Evolutionary conservation across 2,329 filamentous ascomycete genomes (phyloP), one percentile per base, ranked within the genome.

Genomic region (Penicillium fuscoglaucum): DNA sequence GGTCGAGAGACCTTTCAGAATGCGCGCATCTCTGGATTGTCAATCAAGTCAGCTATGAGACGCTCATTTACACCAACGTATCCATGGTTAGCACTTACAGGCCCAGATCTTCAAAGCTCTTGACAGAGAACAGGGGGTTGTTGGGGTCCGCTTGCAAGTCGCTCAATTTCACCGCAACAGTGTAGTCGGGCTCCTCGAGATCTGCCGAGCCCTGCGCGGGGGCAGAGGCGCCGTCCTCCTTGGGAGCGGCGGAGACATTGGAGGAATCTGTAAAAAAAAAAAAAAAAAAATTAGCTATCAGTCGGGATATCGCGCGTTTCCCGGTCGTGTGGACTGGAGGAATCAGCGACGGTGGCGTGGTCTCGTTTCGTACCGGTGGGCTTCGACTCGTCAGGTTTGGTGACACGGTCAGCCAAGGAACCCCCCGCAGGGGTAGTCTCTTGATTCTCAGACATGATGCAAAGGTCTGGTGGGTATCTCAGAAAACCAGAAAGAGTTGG

Each of bases 141-240:
- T 91, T 89, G 12, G 90, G 87, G 71, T 97, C 91, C 31, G 87
- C 85, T 76, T 97, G 92, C 54, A 96, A 83, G 71, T 96, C 92
- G 68, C 89, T 93, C 59, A 98, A 84, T 76, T 93, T 95, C 68
- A 99, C 91, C 71, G 96, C 89, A 65, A 99, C 93, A 66, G 95
- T 89, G 76, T 90, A 96, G 58, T 90, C 87, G 4, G 87, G 87
- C 74, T 97, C 90, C 24, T 85, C 77, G 12, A 87, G 78, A 5
- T 45, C 10, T 10, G 77, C 70, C 40, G 85, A 85, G 55, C 82
- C 84, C 40, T 73, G 72, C 28, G 70, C 65, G 5, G 60, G 57
- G 19, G 61, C 61, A 19, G 73, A 60, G 31, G 78, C 78, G 33
- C 79, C 79, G 67, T 80, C 79, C n/a, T 66, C 63, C 19, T 52